Percentiles rank a stretch among this genome's conserved stretches.
Evolutionary conservation across 208 protist species (phyloP).

Genomic region (Angomonas deanei): DNA sequence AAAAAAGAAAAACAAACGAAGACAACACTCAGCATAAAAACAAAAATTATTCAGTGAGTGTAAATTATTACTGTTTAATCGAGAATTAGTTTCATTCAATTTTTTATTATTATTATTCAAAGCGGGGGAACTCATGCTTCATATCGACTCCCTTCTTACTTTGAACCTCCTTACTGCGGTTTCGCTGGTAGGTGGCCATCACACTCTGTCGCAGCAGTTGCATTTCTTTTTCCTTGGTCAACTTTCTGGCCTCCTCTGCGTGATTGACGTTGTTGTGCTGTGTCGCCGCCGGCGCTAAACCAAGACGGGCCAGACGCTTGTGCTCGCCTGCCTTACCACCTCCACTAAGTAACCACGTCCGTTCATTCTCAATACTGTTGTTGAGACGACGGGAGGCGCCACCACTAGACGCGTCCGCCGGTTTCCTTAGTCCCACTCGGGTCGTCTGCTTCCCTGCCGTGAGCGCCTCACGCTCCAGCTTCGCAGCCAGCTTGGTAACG

Average conservation of each 20-base stretch:
- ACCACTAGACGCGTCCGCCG: background rate
- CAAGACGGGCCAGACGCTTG: slow-evolving; percentile 63
- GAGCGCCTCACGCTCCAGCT: slow-evolving; percentile 20
- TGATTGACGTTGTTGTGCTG: slow-evolving; percentile 1
- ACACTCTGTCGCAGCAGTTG: slow-evolving; percentile 59
- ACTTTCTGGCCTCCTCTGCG: background rate
- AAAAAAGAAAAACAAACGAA: slow-evolving; percentile 10
- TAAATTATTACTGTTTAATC: slow-evolving; percentile 2
- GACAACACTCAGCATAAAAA: background rate
- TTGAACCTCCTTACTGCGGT: slow-evolving; percentile 34
- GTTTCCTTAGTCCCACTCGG: no score
- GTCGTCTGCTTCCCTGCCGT: background rate
- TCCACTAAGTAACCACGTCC: slow-evolving; percentile 7
- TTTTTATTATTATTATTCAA: slow-evolving; percentile 7
- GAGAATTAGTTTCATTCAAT: background rate
- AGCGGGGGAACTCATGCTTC: slow-evolving; percentile 69
- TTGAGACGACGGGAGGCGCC: background rate
- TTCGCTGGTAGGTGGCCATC: slow-evolving; percentile 75
- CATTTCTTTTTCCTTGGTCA: slow-evolving; percentile 67
- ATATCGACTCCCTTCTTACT: slow-evolving; percentile 67
- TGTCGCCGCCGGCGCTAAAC: slow-evolving; percentile 26
- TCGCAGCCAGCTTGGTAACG: slow-evolving; percentile 50
- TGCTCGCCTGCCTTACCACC: slow-evolving; percentile 29
- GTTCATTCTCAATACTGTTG: background rate
- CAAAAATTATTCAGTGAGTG: background rate